Percentiles rank a stretch among this genome's conserved stretches.
Evolutionary conservation across 1,139 yeast species (phyloP).

Genomic region (Sugiyamaella xylanicola): DNA sequence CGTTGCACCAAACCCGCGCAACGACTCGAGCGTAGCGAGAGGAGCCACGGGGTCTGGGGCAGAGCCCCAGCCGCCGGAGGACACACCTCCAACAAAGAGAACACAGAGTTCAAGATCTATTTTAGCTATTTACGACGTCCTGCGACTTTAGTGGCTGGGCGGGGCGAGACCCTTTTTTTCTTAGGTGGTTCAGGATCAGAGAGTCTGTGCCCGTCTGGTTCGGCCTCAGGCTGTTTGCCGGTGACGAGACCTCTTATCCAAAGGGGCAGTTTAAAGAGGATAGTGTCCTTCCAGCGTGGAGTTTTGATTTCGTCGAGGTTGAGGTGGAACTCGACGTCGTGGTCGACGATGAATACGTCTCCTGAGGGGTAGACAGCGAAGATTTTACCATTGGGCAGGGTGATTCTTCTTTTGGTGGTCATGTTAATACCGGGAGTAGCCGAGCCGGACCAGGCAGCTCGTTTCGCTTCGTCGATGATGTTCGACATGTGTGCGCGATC

Average conservation of each 20-base stretch:
- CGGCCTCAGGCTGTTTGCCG: conserved; percentile 24
- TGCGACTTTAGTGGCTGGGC: conserved; percentile 35
- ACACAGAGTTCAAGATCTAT: too few species aligned
- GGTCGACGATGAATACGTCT: conserved; percentile 62
- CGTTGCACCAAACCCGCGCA: too few species aligned
- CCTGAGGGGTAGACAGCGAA: conserved; percentile 72
- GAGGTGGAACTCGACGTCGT: conserved; percentile 47
- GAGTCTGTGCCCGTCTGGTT: conserved; percentile 18
- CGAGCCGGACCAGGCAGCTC: conserved; percentile 52
- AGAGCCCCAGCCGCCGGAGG: conserved; percentile 22
- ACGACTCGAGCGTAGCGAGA: conserved; percentile 1
- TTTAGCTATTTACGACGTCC: conserved; percentile 6
- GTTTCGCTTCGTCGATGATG: conserved; percentile 38
- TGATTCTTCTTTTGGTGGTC: conserved; percentile 40
- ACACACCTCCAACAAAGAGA: too few species aligned
- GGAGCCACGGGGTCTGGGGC: not conserved
- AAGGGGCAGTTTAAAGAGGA: conserved; percentile 48
- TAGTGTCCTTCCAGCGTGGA: conserved; percentile 59
- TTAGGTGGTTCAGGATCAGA: conserved; percentile 18
- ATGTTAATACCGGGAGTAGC: conserved; percentile 29
- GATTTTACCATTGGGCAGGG: conserved; percentile 53
- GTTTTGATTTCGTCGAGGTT: conserved; percentile 43
- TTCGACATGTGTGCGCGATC: conserved; percentile 57
- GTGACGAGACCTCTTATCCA: conserved; percentile 26
- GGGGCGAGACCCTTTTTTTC: conserved; percentile 30